Percentiles rank a stretch among this genome's conserved stretches.
Conservation (phyloP, 305 asterid genomes). For the Fraxinus albicans region DNA sequence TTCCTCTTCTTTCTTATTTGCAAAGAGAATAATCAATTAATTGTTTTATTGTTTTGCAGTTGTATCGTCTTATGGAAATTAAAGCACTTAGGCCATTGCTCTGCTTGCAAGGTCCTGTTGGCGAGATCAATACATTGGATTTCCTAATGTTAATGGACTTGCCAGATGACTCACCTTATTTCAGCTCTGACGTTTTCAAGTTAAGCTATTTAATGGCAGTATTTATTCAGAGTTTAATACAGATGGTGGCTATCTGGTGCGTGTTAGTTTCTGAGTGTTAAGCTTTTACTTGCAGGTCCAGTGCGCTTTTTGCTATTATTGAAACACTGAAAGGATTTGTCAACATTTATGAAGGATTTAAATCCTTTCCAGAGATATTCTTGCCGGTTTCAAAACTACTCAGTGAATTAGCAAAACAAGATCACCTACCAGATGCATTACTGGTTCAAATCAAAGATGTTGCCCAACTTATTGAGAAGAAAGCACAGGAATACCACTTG, state of each 20-base stretch:
- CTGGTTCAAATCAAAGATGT: slow-evolving; percentile 49
- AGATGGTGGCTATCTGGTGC: background rate
- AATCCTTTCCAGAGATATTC: slow-evolving; percentile 86
- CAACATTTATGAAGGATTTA: slow-evolving; percentile 45
- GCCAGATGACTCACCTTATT: slow-evolving; percentile 76
- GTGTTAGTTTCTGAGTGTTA: background rate
- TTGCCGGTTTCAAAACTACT: slow-evolving; percentile 55
- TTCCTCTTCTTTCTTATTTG: background rate
- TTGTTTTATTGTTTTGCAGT: slow-evolving; percentile 40
- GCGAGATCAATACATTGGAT: slow-evolving; percentile 51
- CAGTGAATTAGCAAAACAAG: slow-evolving; percentile 48
- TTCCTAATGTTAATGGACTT: slow-evolving; percentile 62
- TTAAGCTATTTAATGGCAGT: slow-evolving; percentile 16
- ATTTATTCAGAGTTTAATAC: background rate
- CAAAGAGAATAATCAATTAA: slow-evolving; percentile 7
- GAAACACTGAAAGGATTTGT: slow-evolving; percentile 70
- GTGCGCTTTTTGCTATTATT: slow-evolving; percentile 55
- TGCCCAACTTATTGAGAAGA: slow-evolving; percentile 42
- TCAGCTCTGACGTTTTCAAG: slow-evolving; percentile 70
- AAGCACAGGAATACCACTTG: slow-evolving; percentile 53
- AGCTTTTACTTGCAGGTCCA: slow-evolving; percentile 51
- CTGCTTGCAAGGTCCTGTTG: slow-evolving; percentile 43
- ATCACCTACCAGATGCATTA: slow-evolving; percentile 51
- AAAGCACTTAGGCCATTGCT: slow-evolving; percentile 62
- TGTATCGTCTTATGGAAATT: slow-evolving; percentile 71